These are phyloP conservation scores for Candida pseudofarinosa DNA, from an alignment of 805 yeast genomes.

Conservation along the genomic window DNA sequence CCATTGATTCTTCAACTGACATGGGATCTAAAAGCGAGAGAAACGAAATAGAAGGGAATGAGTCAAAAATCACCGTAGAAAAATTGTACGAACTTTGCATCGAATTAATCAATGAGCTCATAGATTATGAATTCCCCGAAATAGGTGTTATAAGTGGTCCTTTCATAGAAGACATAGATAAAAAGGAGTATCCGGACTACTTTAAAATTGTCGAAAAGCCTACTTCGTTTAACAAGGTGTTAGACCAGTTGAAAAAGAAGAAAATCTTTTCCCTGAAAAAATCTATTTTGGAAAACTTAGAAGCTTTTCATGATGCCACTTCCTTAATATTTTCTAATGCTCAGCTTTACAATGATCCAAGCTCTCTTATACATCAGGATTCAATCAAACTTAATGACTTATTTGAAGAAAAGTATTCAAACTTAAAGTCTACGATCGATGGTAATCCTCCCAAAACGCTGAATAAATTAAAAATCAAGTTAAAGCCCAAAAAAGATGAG, in stretches of 20 bases:
- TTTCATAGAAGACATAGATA: slow-evolving; percentile 70
- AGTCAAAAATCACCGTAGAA: slow-evolving; percentile 13
- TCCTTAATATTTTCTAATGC: slow-evolving; percentile 75
- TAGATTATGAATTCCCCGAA: slow-evolving; percentile 43
- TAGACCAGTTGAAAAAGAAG: slow-evolving; percentile 47
- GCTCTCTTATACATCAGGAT: slow-evolving; percentile 67
- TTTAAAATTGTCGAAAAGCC: slow-evolving; percentile 68
- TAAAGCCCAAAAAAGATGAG: slow-evolving; percentile 14
- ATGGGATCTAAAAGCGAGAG: slow-evolving; percentile 5
- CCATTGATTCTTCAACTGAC: neutral
- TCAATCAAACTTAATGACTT: slow-evolving; percentile 56
- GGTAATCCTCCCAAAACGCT: slow-evolving; percentile 7
- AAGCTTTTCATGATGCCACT: slow-evolving; percentile 56
- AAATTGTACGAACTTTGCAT: slow-evolving; percentile 18
- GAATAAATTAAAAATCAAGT: slow-evolving; percentile 23
- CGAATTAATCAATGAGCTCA: slow-evolving; percentile 34
- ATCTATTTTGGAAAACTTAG: slow-evolving; percentile 43
- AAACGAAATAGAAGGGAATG: neutral
- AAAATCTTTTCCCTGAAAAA: slow-evolving; percentile 29
- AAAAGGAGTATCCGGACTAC: slow-evolving; percentile 74
- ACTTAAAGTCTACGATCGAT: slow-evolving; percentile 22
- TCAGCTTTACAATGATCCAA: slow-evolving; percentile 68
- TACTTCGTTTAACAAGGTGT: slow-evolving; percentile 63
- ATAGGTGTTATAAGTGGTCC: slow-evolving; percentile 60
- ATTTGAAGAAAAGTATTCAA: slow-evolving; percentile 40